Evolutionary conservation across 2,329 filamentous ascomycete genomes (phyloP).

Genomic region (Ceratocystiopsis minuta): DNA sequence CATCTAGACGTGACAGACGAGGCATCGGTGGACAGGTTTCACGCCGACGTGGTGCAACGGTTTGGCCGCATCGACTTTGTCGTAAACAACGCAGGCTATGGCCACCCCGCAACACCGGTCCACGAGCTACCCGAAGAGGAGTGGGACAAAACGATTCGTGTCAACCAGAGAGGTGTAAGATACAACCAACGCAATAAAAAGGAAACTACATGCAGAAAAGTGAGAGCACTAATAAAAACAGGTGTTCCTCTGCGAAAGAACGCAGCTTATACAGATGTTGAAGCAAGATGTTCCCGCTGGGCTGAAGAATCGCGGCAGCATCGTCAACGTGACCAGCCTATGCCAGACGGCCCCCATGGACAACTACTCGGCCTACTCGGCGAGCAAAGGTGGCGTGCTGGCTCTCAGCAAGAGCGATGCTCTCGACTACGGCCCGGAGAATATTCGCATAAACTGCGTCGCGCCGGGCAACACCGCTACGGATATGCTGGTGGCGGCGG

Average conservation of each 20-base stretch:
- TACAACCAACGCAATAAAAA: not conserved
- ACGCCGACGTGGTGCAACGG: not conserved
- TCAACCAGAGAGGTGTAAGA: not conserved
- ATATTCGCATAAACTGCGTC: not conserved
- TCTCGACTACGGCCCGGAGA: not conserved
- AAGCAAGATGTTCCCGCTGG: not conserved
- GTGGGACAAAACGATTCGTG: not conserved
- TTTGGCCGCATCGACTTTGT: not conserved
- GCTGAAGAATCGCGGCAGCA: not conserved
- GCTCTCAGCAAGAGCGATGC: not conserved
- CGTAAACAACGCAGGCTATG: not conserved
- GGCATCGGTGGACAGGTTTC: not conserved
- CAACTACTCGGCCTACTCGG: slow-evolving; percentile 19
- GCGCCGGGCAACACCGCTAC: not conserved
- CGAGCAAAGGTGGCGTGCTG: slow-evolving; percentile 20
- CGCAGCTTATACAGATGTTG: not conserved
- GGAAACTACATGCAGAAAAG: too few relatives aligned
- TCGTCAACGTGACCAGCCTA: not conserved
- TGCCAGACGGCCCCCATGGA: not conserved
- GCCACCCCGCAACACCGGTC: not conserved
- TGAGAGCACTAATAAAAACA: not conserved
- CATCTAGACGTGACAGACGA: not conserved
- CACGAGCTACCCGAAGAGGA: not conserved
- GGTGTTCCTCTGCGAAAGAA: not conserved
- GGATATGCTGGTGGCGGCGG: too few relatives aligned